Evolutionary conservation across 2,329 filamentous ascomycete species (phyloP).

Genomic region (Phyllosticta ampelicida): DNA sequence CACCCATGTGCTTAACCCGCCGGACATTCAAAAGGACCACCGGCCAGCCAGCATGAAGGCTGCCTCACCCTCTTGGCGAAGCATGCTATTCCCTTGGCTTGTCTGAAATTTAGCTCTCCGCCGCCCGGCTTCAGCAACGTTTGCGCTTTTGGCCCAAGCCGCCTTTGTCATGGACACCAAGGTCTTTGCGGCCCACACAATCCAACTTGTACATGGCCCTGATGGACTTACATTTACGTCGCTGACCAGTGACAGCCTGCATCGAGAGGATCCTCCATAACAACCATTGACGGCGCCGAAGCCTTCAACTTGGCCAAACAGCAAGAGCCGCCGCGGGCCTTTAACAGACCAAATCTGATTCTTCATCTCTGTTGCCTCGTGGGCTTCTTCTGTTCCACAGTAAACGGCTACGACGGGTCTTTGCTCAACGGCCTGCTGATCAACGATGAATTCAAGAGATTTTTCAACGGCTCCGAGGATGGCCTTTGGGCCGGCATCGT

Average conservation of each 20-base stretch:
- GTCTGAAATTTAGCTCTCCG: neutral
- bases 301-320: slow-evolving; percentile 46
- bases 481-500: slow-evolving; percentile 37
- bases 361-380: slow-evolving; percentile 16
- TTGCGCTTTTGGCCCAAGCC: neutral
- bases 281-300: slow-evolving; percentile 41
- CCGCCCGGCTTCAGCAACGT: neutral
- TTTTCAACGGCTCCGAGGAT: slow-evolving; percentile 31
- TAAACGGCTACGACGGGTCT: slow-evolving; percentile 40
- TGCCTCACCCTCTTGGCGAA: neutral
- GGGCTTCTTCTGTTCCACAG: slow-evolving; percentile 15
- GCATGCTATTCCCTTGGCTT: neutral
- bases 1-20: neutral
- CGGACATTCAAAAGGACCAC: neutral
- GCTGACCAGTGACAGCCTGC: neutral
- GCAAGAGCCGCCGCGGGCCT: slow-evolving; percentile 36
- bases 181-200: neutral
- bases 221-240: neutral
- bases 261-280: slow-evolving; percentile 18
- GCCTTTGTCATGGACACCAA: neutral
- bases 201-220: neutral
- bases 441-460: slow-evolving; percentile 34
- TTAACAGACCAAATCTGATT: slow-evolving; percentile 15
- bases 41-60: neutral
- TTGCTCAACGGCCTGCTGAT: slow-evolving; percentile 40